phyloP scores from a whole-genome alignment of 2,329 filamentous ascomycete species.

The Fusarium protoensiforme region DNA sequence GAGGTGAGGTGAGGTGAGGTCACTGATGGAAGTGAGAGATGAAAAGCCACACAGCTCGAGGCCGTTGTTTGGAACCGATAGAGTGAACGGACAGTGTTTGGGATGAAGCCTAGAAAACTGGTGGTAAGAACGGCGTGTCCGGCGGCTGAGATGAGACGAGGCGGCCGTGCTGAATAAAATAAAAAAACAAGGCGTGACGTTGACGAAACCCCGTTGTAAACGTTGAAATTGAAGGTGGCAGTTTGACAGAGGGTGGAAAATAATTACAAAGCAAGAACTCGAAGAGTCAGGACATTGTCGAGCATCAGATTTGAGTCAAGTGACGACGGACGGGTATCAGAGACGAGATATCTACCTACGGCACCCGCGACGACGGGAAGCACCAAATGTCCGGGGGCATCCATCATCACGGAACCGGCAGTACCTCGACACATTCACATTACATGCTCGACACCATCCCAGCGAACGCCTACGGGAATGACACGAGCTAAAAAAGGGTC shows the following conservation, averaged over 20 bases:
- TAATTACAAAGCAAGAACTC: neutral
- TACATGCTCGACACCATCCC: no score
- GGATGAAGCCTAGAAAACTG: constrained; percentile 13
- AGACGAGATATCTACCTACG: constrained; percentile 25
- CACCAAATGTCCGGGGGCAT: constrained; percentile 20
- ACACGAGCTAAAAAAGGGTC: constrained; percentile 21
- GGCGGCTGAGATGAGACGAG: constrained; percentile 12
- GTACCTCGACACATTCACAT: neutral
- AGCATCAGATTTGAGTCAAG: constrained; percentile 2
- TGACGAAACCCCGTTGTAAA: neutral
- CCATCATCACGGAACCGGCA: constrained; percentile 10
- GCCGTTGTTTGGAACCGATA: neutral
- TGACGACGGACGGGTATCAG: constrained; percentile 26
- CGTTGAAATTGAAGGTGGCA: neutral
- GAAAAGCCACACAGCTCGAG: neutral
- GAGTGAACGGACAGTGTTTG: neutral
- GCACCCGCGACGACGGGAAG: constrained; percentile 1
- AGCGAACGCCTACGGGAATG: neutral
- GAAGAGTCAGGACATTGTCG: constrained; percentile 10
- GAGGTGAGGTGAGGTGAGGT: constrained; percentile 31
- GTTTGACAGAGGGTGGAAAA: neutral
- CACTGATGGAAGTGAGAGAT: constrained; percentile 9
- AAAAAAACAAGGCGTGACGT: constrained; percentile 11
- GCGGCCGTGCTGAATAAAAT: neutral
- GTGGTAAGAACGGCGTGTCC: constrained; percentile 28